A percentile compares a stretch with the other conserved stretches of the same genome.
Conservation (phyloP, 2,329 filamentous ascomycete species). For the Xylariaceae sp. region DNA sequence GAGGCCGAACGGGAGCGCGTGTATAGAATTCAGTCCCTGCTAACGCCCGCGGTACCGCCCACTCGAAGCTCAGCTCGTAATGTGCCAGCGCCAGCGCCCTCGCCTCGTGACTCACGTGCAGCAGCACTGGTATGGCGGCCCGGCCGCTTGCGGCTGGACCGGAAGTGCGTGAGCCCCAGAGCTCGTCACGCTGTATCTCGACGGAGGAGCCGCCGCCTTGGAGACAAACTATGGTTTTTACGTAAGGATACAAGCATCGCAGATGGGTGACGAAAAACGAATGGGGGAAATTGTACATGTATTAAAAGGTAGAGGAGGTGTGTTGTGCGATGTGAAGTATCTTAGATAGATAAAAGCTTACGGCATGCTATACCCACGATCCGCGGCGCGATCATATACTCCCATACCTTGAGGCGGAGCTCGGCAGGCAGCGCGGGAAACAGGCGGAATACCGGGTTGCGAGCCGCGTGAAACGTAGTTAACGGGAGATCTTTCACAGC, state of each 20-base stretch:
- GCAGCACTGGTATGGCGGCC: slow-evolving; percentile 48
- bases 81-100: slow-evolving; percentile 48
- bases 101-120: slow-evolving; percentile 52
- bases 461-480: slow-evolving; percentile 15
- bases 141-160: slow-evolving; percentile 24
- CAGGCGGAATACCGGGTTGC: slow-evolving; percentile 32
- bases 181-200: slow-evolving; percentile 11
- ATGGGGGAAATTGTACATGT: too few species aligned
- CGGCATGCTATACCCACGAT: slow-evolving; percentile 52
- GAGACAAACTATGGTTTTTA: slow-evolving; percentile 4
- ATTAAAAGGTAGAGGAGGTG: not conserved
- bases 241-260: slow-evolving; percentile 1
- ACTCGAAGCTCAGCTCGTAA: slow-evolving; percentile 55
- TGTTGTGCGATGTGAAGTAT: not conserved
- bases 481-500: slow-evolving; percentile 24
- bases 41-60: slow-evolving; percentile 51
- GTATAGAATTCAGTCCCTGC: slow-evolving; percentile 17
- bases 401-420: slow-evolving; percentile 56
- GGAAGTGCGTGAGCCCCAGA: slow-evolving; percentile 32
- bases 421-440: slow-evolving; percentile 53
- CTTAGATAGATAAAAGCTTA: slow-evolving; percentile 36
- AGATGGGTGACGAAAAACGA: not conserved
- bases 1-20: slow-evolving; percentile 15
- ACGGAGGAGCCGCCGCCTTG: slow-evolving; percentile 15
- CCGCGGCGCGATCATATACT: slow-evolving; percentile 51